These are phyloP conservation scores for Raffaelea ambrosiae DNA, from an alignment of 2,329 filamentous ascomycete genomes.

Conservation along the genomic window DNA sequence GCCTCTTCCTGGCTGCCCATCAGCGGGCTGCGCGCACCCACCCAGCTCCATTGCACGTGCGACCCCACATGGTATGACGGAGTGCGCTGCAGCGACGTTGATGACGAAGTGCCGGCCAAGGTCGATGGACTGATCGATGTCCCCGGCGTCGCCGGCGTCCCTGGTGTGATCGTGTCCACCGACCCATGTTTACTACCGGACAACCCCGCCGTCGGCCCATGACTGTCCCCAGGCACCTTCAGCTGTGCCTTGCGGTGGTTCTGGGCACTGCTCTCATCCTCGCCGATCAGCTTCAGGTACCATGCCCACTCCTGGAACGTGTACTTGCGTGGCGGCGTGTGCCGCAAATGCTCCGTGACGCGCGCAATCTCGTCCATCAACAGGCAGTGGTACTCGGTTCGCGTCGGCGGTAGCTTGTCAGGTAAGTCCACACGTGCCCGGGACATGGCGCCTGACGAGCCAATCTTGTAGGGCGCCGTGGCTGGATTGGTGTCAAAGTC, in stretches of 20 bases:
- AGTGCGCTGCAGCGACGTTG: background rate
- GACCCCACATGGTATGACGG: background rate
- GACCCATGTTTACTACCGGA: too few species aligned
- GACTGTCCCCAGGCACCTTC: too few species aligned
- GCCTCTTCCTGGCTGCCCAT: conserved; percentile 61
- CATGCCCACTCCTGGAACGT: conserved; percentile 80
- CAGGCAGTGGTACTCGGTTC: conserved; percentile 49
- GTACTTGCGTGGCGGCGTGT: conserved; percentile 55
- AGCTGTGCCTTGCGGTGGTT: conserved; percentile 35
- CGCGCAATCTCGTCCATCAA: conserved; percentile 64
- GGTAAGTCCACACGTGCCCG: conserved; percentile 24
- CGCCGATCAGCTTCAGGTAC: conserved; percentile 69
- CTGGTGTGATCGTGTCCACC: too few species aligned
- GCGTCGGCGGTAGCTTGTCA: conserved; percentile 28
- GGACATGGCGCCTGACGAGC: conserved; percentile 14
- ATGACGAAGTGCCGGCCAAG: background rate
- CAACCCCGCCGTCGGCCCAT: too few species aligned
- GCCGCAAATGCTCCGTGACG: conserved; percentile 55
- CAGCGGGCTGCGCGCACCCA: conserved; percentile 59
- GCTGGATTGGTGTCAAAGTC: too few species aligned
- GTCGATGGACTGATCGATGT: too few species aligned
- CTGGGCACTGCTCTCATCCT: conserved; percentile 45
- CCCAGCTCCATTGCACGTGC: conserved; percentile 57
- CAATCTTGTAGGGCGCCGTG: background rate
- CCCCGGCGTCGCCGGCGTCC: too few species aligned